Conservation (phyloP, 2,329 filamentous ascomycete species). For the Chaetomiaceae sp. region DNA sequence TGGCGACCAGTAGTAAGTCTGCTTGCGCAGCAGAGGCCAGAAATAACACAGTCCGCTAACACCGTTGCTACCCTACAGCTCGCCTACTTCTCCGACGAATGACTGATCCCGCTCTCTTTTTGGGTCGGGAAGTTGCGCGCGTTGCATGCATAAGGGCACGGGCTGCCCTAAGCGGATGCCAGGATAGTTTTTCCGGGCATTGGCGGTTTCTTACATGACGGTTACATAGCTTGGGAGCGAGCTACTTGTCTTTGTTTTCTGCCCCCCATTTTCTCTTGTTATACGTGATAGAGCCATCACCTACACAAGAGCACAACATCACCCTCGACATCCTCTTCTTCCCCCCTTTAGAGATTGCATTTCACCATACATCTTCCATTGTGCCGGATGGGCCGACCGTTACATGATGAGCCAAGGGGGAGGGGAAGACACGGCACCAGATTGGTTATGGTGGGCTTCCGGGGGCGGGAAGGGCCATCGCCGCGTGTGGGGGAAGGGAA, state of each 20-base stretch:
- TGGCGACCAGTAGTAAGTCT: constrained; percentile 37
- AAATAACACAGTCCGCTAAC: constrained; percentile 9
- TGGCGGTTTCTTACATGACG: background rate
- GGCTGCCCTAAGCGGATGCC: constrained; percentile 10
- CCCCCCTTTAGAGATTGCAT: background rate
- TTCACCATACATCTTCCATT: no score
- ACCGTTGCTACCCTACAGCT: constrained; percentile 24
- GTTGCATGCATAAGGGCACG: constrained; percentile 16
- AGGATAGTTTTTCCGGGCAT: background rate
- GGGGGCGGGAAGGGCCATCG: background rate
- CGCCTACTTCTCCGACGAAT: constrained; percentile 35
- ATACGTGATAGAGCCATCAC: constrained; percentile 1
- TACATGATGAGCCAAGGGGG: no score
- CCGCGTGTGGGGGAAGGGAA: no score
- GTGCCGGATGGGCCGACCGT: no score
- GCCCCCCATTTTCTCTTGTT: background rate
- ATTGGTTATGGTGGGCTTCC: constrained; percentile 2
- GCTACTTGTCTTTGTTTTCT: background rate
- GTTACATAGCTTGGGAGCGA: constrained; percentile 13
- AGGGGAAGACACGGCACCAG: constrained; percentile 8
- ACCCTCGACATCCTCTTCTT: background rate
- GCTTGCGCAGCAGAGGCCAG: background rate
- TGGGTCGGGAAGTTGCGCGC: background rate
- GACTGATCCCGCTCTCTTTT: constrained; percentile 23
- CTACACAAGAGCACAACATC: background rate